phyloP scores from a whole-genome alignment of 2,329 filamentous ascomycete genomes.

The Colletotrichum lentis region DNA sequence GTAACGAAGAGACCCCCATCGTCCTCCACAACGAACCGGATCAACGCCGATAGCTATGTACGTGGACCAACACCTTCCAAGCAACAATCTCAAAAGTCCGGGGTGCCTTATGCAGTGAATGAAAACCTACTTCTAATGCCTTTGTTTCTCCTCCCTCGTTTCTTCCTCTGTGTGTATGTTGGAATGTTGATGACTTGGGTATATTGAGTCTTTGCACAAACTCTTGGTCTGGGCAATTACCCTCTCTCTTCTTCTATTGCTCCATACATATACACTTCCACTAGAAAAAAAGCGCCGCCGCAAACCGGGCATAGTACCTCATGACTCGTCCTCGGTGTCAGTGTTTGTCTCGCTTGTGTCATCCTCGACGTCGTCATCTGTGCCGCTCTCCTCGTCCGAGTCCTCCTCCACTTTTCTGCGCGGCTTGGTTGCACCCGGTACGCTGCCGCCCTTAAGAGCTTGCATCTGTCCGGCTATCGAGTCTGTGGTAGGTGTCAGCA shows the following conservation, averaged over 20 bases:
- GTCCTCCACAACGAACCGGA: background rate
- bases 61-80: background rate
- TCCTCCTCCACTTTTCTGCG: conserved; percentile 64
- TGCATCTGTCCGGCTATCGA: conserved; percentile 92
- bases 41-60: conserved; percentile 7
- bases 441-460: conserved; percentile 76
- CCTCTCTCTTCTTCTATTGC: conserved; percentile 8
- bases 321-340: conserved; percentile 70
- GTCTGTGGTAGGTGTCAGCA: conserved; percentile 62
- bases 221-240: conserved; percentile 11
- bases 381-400: conserved; percentile 83
- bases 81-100: background rate
- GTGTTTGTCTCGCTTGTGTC: conserved; percentile 75
- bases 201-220: conserved; percentile 30
- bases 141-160: no score
- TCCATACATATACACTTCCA: conserved; percentile 1
- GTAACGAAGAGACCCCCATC: background rate
- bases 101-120: background rate
- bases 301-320: conserved; percentile 20
- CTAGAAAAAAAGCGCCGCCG: background rate
- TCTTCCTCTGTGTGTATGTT: background rate
- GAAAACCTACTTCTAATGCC: background rate
- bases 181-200: conserved; percentile 33
- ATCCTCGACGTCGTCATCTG: conserved; percentile 76
- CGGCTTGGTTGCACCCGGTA: conserved; percentile 63